Percentiles rank a stretch among this genome's conserved stretches.
Conservation (phyloP, 1,139 yeast genomes). For the Cylindricascospora bacillispora region DNA sequence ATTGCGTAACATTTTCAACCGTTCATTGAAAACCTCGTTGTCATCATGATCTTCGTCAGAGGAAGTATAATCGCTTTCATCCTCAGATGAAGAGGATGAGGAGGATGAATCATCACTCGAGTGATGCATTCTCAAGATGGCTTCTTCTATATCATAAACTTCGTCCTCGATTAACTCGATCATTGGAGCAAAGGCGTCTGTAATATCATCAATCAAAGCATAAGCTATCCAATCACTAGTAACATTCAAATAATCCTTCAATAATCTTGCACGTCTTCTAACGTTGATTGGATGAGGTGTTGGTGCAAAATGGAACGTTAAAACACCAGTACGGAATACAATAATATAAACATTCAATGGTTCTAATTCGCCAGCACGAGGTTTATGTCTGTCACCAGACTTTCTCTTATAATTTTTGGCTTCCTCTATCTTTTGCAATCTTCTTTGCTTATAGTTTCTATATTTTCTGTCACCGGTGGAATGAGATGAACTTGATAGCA, state of each 20-base stretch:
- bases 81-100: conserved; percentile 29
- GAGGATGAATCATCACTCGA: conserved; percentile 41
- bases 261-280: conserved; percentile 76
- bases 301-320: conserved; percentile 88
- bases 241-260: conserved; percentile 79
- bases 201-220: conserved; percentile 91
- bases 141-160: conserved; percentile 83
- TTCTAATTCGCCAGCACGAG: conserved; percentile 64
- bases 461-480: conserved; percentile 1
- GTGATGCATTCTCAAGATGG: conserved; percentile 75
- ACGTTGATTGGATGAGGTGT: conserved; percentile 96
- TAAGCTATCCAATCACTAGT: conserved; percentile 96
- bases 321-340: conserved; percentile 80
- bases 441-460: conserved; percentile 9
- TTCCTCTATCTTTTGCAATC: conserved; percentile 23
- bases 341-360: conserved; percentile 89
- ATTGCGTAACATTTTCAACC: too few species aligned
- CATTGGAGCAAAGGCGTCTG: conserved; percentile 96
- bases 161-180: conserved; percentile 88
- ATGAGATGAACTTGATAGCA: neutral
- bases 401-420: conserved; percentile 29
- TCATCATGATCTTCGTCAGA: conserved; percentile 22
- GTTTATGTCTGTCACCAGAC: conserved; percentile 32
- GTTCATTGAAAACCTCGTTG: conserved; percentile 14
- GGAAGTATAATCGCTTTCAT: conserved; percentile 20